These are phyloP conservation scores for Vitis amurensis DNA, from an alignment of 164 flowering plant species.

Conservation along the genomic window DNA sequence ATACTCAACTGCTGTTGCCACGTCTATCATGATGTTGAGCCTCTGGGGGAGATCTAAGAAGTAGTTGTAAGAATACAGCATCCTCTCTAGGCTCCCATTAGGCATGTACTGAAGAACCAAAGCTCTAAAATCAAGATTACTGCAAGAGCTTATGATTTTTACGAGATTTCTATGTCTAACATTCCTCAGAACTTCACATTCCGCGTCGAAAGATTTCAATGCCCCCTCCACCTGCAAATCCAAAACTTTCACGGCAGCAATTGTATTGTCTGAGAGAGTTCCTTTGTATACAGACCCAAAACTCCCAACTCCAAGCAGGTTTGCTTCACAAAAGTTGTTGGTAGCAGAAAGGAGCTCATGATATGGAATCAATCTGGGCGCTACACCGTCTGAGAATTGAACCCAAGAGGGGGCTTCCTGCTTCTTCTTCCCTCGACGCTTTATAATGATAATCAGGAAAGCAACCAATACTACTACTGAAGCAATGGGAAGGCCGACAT, in stretches of 20 bases:
- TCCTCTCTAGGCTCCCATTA: conserved; percentile 3
- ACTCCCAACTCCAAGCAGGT: conserved; percentile 11
- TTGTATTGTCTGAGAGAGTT: neutral
- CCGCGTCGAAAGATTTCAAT: neutral
- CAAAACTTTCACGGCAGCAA: neutral
- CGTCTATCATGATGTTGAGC: neutral
- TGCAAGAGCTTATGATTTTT: conserved; percentile 9
- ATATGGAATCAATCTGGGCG: neutral
- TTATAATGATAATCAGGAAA: neutral
- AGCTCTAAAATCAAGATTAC: neutral
- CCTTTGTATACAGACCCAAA: conserved; percentile 5
- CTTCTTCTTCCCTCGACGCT: neutral
- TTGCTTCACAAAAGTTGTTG: conserved; percentile 1
- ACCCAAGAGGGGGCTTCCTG: neutral
- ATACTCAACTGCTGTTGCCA: conserved; percentile 12
- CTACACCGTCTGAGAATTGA: neutral
- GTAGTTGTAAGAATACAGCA: neutral
- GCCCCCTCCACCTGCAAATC: conserved; percentile 3
- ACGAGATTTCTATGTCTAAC: conserved; percentile 14
- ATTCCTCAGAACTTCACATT: conserved; percentile 9
- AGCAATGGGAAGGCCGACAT: neutral
- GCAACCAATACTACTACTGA: neutral
- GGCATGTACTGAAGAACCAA: conserved; percentile 2
- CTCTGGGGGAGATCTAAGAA: neutral
- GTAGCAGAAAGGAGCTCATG: conserved; percentile 1